Conservation (phyloP, 2,329 filamentous ascomycete genomes). For the Clarireedia monteithiana region DNA sequence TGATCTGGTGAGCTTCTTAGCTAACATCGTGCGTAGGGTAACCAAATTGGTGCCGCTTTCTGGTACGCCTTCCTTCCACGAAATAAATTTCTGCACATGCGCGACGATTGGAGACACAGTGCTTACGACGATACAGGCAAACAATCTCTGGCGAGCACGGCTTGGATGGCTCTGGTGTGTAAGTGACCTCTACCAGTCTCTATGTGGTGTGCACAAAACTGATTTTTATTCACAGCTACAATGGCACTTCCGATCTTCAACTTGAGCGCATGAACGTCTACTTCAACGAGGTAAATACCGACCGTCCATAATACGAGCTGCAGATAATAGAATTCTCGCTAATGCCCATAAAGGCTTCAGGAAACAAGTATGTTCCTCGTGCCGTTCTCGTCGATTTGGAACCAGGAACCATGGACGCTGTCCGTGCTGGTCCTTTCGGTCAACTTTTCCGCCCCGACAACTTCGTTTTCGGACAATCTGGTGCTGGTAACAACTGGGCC, state of each 20-base stretch:
- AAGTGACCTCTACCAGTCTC: constrained; percentile 37
- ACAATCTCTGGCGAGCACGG: constrained; percentile 87
- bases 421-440: constrained; percentile 95
- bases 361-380: constrained; percentile 99
- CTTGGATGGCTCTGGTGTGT: constrained; percentile 95
- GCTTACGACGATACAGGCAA: constrained; percentile 51
- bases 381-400: constrained; percentile 99
- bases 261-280: constrained; percentile 99
- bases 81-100: constrained; percentile 13
- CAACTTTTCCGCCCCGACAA: constrained; percentile 99
- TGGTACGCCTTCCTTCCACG: constrained; percentile 52
- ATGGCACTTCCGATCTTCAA: constrained; percentile 96
- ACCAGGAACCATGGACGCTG: constrained; percentile 99
- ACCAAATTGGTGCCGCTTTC: constrained; percentile 99
- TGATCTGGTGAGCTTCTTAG: constrained; percentile 4
- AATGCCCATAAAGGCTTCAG: constrained; percentile 59
- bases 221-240: constrained; percentile 58
- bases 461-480: constrained; percentile 99
- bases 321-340: constrained; percentile 15
- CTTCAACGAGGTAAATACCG: constrained; percentile 72
- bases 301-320: neutral
- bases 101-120: constrained; percentile 26
- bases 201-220: constrained; percentile 21
- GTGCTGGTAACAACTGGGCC: constrained; percentile 99
- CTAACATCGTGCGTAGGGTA: constrained; percentile 60